Evolutionary conservation across 768 basidiomycete genomes (phyloP), one percentile per base, ranked within the genome.

Genomic region (Suillus luteus): DNA sequence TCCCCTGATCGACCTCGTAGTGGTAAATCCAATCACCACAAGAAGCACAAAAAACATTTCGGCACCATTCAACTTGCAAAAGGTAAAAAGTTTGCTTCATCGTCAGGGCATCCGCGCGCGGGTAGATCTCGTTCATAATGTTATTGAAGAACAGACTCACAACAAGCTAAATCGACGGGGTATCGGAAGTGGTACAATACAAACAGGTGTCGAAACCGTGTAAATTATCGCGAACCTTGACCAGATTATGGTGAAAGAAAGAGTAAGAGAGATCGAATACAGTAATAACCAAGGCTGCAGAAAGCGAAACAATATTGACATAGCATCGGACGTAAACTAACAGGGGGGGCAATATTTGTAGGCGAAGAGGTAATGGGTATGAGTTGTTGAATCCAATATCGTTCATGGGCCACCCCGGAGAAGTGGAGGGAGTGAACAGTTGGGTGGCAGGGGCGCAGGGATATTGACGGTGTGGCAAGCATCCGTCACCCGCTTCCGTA

Each of bases 401-500:
- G 40, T 44, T 74, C 64, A 76, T 55, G 40, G 40, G 17, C 68
- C 74, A 59, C 71, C 67, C 61, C 76, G 63, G 58, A 75, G 55
- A 54, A 68, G 75, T 55, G 76, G 55, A 17, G 83, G 78, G 15
- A 83, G 71, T 15, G 80, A 75, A 65, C 68, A 78, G 51, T 72
- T 77, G 38, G 79, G 69, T 15, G 80, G 75, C 59, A 77, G 73
- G 3, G 84, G 85, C 3, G 73, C 76, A 15, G 77, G 75, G 24
- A 82, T 75, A 12, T 80, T 78, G 40, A 75, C 79, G 31, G 75
- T 67, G 46, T 73, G 72, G 64, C 85, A 86, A 14, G 84, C 84
- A 4, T 82, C 80, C 15, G 76, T 76, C 38, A 87, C 75, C 54
- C 80, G 79, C 68, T 79, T 80, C 43, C 84, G 81, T 60, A 87